Evolutionary conservation across 257 asterid species (phyloP), one percentile per base, ranked within the genome.

Genomic region (Striga asiatica): DNA sequence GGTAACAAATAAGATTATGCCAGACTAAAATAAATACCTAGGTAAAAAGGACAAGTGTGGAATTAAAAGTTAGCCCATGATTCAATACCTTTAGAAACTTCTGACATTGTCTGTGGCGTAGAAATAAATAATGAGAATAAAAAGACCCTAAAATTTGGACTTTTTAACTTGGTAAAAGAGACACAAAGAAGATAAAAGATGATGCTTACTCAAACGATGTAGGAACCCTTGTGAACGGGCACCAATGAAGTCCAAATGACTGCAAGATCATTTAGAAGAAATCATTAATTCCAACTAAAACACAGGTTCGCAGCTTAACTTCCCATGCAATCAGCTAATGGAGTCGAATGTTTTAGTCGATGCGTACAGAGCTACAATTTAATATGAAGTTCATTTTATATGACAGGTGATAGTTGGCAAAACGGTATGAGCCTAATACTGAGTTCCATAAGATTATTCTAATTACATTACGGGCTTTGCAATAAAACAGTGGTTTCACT

Each of bases 231-330:
- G 94, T 78, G 73, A 81, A 78, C 13, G 96, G 96, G 67, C 96
- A 88, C 96, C 96, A 88, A 59, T 87, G 96, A 57, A 87, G 83
- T 70, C 96, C 96, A 84, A 84, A 74, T 57, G 96, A 79, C 96
- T 88, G 93, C 78, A 75, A 62, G 57, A 46, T 53, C 66, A 73
- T 19, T 35, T 65, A 68, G 18, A 66, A 58, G 58, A 57, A 53
- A 49, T 53, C n/a, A 58, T 60, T 14, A 67, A 22, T 54, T 16
- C 16, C 45, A 16, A 18, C 20, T 48, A n/a, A n/a, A 64, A 2
- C 50, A 45, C n/a, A 18, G 12, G 7, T 42, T 43, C 41, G 35
- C 35, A 29, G 8, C 1, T 5, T 34, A 34, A 32, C n/a, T 34
- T 8, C 39, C 1, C 39, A 13, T 2, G 12, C 39, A 34, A 34